Evolutionary conservation across 805 yeast genomes (phyloP).

Genomic region (Clavispora fructus): DNA sequence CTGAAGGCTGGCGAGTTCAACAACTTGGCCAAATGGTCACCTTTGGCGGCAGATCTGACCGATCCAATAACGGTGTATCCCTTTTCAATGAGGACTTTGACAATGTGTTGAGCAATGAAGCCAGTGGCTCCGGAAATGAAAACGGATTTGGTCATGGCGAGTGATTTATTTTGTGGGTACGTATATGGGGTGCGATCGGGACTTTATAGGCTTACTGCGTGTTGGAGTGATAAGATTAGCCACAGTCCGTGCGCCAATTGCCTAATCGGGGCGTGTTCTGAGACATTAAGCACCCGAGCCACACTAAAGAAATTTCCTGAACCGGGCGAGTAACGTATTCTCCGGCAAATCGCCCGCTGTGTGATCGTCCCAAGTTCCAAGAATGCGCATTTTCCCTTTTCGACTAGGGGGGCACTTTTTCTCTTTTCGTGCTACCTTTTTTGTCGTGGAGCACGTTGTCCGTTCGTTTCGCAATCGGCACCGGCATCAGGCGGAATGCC

Average conservation of each 20-base stretch:
- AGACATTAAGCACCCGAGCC: no score
- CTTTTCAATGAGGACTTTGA: slow-evolving; percentile 30
- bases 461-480: no score
- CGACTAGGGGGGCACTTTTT: no score
- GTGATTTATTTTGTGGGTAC: neutral
- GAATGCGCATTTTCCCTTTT: no score
- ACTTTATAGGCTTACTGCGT: neutral
- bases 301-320: no score
- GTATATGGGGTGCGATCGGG: neutral
- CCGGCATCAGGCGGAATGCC: no score
- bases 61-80: slow-evolving; percentile 42
- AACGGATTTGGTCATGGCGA: slow-evolving; percentile 12
- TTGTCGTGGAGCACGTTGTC: no score
- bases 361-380: no score
- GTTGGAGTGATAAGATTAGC: neutral
- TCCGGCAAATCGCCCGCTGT: no score
- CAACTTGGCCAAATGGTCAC: slow-evolving; percentile 19
- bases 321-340: no score
- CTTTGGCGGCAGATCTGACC: slow-evolving; percentile 37
- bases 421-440: no score
- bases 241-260: neutral
- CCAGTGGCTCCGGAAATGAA: slow-evolving; percentile 50
- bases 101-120: slow-evolving; percentile 43
- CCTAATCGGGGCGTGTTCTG: neutral
- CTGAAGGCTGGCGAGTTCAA: slow-evolving; percentile 2